A percentile compares a stretch with the other conserved stretches of the same genome.
Evolutionary conservation across 371 early-diverging fungal genomes (phyloP).

Genomic region (Blyttiomyces sp.): DNA sequence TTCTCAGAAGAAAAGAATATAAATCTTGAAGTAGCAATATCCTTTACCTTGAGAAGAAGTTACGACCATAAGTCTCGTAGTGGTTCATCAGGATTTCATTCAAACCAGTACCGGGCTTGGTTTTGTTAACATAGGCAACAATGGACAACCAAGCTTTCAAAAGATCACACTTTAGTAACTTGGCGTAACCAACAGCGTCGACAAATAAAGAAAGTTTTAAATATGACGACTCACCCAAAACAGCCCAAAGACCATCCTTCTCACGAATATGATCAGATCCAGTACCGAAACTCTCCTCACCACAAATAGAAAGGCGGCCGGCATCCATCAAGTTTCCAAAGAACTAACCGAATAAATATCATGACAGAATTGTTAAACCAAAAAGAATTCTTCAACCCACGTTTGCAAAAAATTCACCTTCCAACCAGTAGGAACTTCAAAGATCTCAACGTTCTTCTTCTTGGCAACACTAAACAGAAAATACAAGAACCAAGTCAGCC

Average conservation of each 20-base stretch:
- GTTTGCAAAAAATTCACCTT: no score
- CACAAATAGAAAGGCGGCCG: slow-evolving; percentile 89
- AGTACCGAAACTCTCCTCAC: slow-evolving; percentile 97
- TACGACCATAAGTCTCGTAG: slow-evolving; percentile 84
- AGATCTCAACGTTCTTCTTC: slow-evolving; percentile 70
- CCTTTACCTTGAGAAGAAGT: slow-evolving; percentile 96
- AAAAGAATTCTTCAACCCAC: neutral
- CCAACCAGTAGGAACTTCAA: slow-evolving; percentile 85
- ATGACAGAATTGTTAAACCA: neutral
- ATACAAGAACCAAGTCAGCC: slow-evolving; percentile 6
- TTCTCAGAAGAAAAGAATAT: slow-evolving; percentile 48
- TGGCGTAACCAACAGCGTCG: no score
- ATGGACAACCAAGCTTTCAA: slow-evolving; percentile 88
- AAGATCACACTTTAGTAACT: neutral
- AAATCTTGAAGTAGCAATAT: no score
- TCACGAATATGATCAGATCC: slow-evolving; percentile 97
- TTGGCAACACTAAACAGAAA: slow-evolving; percentile 65
- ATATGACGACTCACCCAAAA: slow-evolving; percentile 64
- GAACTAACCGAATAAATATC: slow-evolving; percentile 57
- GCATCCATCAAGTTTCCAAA: slow-evolving; percentile 99
- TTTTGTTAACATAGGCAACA: slow-evolving; percentile 71
- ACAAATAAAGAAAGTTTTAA: slow-evolving; percentile 1
- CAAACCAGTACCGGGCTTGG: slow-evolving; percentile 49
- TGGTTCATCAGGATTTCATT: slow-evolving; percentile 78
- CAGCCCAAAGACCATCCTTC: slow-evolving; percentile 98